Evolutionary conservation across 2,329 filamentous ascomycete species (phyloP).

Genomic region (Aspergillus persii): DNA sequence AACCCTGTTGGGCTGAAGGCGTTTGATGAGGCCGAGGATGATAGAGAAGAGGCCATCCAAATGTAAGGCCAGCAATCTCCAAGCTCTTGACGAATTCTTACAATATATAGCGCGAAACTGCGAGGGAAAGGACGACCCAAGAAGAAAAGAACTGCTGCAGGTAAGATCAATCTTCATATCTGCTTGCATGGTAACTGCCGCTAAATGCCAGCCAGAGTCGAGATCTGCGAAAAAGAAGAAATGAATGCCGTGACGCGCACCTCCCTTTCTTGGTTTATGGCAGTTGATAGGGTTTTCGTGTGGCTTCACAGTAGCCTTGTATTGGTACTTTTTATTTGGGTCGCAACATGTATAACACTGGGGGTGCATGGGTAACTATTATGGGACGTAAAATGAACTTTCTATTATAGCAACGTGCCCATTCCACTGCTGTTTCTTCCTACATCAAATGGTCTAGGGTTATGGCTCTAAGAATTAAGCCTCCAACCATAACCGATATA

Average conservation of each 20-base stretch:
- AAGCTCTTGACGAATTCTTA: background rate
- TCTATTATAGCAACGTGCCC: no score
- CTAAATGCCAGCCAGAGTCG: conserved; percentile 18
- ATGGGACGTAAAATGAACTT: no score
- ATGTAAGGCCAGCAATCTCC: conserved; percentile 49
- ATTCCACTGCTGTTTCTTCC: no score
- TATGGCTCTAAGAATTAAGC: no score
- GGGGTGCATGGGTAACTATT: no score
- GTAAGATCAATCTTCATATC: conserved; percentile 24
- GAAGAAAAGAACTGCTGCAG: conserved; percentile 70
- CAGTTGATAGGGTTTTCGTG: background rate
- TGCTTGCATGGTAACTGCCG: background rate
- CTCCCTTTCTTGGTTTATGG: background rate
- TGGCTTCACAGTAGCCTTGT: no score
- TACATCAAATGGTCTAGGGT: no score
- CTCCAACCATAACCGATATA: no score
- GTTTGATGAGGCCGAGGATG: conserved; percentile 74
- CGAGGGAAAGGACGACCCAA: conserved; percentile 86
- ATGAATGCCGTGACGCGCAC: conserved; percentile 8
- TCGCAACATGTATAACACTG: no score
- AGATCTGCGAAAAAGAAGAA: conserved; percentile 30
- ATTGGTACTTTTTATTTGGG: no score
- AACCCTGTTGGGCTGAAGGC: conserved; percentile 62
- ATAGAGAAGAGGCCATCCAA: conserved; percentile 65
- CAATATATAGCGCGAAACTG: conserved; percentile 59